Percentiles rank a stretch among this genome's conserved stretches.
phyloP scores from a whole-genome alignment of 2,329 filamentous ascomycete genomes.

The Endothia cerciana region DNA sequence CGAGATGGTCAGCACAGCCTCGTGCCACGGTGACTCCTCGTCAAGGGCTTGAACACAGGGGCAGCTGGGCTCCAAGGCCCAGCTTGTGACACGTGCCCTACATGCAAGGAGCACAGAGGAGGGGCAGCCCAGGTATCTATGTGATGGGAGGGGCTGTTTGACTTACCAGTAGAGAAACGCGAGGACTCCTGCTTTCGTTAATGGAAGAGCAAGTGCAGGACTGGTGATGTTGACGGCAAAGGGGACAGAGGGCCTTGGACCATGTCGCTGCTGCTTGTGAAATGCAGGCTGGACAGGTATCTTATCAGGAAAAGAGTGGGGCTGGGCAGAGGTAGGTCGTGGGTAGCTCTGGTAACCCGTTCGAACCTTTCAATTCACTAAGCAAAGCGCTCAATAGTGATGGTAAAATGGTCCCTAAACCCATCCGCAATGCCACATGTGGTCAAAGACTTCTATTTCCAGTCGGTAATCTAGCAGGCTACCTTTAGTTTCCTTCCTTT shows the following conservation, averaged over 20 bases:
- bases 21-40: not conserved
- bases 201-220: not conserved
- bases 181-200: not conserved
- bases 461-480: no score
- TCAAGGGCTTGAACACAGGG: not conserved
- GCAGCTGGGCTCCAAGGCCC: not conserved
- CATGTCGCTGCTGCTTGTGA: not conserved
- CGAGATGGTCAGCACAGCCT: conserved; percentile 15
- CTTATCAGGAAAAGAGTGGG: conserved; percentile 1
- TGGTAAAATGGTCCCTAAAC: no score
- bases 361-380: no score
- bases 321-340: not conserved
- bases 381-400: no score
- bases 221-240: not conserved
- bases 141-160: no score
- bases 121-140: not conserved
- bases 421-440: no score
- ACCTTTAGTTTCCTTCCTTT: no score
- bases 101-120: not conserved
- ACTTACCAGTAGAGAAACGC: not conserved
- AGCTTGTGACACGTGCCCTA: not conserved
- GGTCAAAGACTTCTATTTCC: no score
- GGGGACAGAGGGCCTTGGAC: not conserved
- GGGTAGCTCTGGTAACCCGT: not conserved
- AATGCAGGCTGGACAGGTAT: conserved; percentile 1